phyloP scores from a whole-genome alignment of 2,329 filamentous ascomycete species.

The Calcarisporium arbuscula region DNA sequence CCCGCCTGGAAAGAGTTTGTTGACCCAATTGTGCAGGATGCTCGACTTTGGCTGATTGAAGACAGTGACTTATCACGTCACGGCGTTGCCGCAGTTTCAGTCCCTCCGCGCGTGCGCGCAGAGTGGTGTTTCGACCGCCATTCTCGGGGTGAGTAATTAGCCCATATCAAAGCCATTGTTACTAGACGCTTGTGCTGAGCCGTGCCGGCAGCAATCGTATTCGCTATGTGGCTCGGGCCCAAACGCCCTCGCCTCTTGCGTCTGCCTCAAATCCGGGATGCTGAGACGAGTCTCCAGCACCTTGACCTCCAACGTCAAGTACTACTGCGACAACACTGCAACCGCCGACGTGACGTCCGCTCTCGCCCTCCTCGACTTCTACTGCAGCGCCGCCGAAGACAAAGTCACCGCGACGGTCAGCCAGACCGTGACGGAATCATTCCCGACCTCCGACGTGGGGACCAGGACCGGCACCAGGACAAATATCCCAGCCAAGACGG shows the following conservation, averaged over 20 bases:
- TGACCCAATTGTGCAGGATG: slow-evolving; percentile 1
- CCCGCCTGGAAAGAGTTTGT: slow-evolving; percentile 47
- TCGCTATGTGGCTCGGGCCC: slow-evolving; percentile 39
- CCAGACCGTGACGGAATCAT: slow-evolving; percentile 23
- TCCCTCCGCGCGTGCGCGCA: slow-evolving; percentile 39
- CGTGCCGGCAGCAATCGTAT: slow-evolving; percentile 18
- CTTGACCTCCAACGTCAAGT: slow-evolving; percentile 38
- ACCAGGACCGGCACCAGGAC: slow-evolving; percentile 8
- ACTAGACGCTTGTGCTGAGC: no score
- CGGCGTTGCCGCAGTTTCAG: slow-evolving; percentile 40
- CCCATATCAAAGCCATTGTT: slow-evolving; percentile 11
- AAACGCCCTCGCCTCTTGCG: slow-evolving; percentile 45
- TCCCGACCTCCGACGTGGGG: slow-evolving; percentile 10
- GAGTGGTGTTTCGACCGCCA: slow-evolving; percentile 33
- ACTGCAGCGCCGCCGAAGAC: slow-evolving; percentile 43
- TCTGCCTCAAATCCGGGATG: slow-evolving; percentile 44
- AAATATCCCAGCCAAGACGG: slow-evolving; percentile 8
- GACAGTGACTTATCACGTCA: slow-evolving; percentile 52
- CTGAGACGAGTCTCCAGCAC: slow-evolving; percentile 32
- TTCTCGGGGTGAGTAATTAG: slow-evolving; percentile 31
- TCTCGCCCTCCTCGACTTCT: slow-evolving; percentile 36
- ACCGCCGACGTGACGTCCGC: slow-evolving; percentile 40
- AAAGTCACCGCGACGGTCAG: slow-evolving; percentile 34
- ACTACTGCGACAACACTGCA: slow-evolving; percentile 36
- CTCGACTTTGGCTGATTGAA: no score